Evolutionary conservation across 768 basidiomycete species (phyloP).

Genomic region (Royoungia palumana): DNA sequence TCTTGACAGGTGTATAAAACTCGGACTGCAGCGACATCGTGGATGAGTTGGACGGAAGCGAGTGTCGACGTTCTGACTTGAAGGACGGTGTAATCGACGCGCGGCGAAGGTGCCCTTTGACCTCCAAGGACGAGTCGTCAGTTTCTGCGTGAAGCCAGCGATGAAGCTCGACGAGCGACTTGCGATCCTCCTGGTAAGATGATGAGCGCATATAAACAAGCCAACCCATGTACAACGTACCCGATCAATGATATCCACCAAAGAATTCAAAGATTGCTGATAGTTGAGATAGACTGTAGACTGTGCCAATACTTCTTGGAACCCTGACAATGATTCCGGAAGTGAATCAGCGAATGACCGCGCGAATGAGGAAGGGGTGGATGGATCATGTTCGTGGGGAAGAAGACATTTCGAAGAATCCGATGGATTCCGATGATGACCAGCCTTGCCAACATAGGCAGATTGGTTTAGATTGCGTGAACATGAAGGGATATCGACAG

Average conservation of each 20-base stretch:
- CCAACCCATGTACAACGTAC: conserved; percentile 41
- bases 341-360: conserved; percentile 22
- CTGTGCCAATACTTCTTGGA: conserved; percentile 22
- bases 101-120: conserved; percentile 21
- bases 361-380: conserved; percentile 19
- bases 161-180: conserved; percentile 72
- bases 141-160: conserved; percentile 51
- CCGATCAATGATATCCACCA: conserved; percentile 74
- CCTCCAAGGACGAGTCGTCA: conserved; percentile 20
- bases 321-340: conserved; percentile 16
- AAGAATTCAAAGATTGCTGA: conserved; percentile 76
- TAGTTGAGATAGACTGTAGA: conserved; percentile 71
- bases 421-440: conserved; percentile 53
- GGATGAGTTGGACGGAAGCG: conserved; percentile 64
- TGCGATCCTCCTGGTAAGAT: conserved; percentile 61
- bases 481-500: conserved; percentile 17
- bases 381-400: conserved; percentile 23
- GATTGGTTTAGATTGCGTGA: conserved; percentile 47
- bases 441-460: conserved; percentile 46
- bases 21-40: conserved; percentile 57
- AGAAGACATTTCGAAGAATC: conserved; percentile 60
- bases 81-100: conserved; percentile 37
- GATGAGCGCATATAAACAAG: conserved; percentile 1
- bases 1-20: conserved; percentile 38
- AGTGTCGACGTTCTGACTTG: conserved; percentile 63